These are phyloP conservation scores for Pseudozyma tsukubaensis DNA, from an alignment of 1,284 basidiomycete species.

Conservation along the genomic window DNA sequence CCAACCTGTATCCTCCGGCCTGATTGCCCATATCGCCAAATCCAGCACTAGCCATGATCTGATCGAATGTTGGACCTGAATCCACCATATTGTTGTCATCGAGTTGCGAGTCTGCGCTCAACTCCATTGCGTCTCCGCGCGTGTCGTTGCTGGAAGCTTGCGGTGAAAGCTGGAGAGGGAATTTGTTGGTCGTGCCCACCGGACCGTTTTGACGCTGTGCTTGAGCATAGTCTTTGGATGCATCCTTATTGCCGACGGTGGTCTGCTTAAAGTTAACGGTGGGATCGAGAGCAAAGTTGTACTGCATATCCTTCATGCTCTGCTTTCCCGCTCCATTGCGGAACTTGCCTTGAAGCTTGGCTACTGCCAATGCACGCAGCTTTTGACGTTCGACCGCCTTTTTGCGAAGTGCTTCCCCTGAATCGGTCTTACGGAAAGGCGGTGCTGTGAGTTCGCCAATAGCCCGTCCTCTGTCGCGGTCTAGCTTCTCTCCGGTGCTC, in stretches of 20 bases:
- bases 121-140: constrained; percentile 20
- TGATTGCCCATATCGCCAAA: constrained; percentile 11
- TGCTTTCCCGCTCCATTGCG: constrained; percentile 28
- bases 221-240: constrained; percentile 30
- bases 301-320: constrained; percentile 50
- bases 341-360: constrained; percentile 47
- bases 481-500: constrained; percentile 51
- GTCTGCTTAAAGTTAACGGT: constrained; percentile 50
- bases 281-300: constrained; percentile 40
- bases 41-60: constrained; percentile 40
- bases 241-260: constrained; percentile 39
- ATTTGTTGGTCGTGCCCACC: constrained; percentile 44
- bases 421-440: constrained; percentile 48
- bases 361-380: constrained; percentile 45
- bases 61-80: constrained; percentile 22
- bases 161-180: constrained; percentile 36
- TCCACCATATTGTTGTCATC: constrained; percentile 17
- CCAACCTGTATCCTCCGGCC: constrained; percentile 37
- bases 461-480: constrained; percentile 44
- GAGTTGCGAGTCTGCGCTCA: constrained; percentile 8
- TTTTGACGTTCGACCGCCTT: constrained; percentile 47
- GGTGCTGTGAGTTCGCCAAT: constrained; percentile 53
- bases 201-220: constrained; percentile 34
- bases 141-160: constrained; percentile 16
- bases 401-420: constrained; percentile 44